Conservation (phyloP, 495 filamentous ascomycete genomes). For the Podospora tetraspora region DNA sequence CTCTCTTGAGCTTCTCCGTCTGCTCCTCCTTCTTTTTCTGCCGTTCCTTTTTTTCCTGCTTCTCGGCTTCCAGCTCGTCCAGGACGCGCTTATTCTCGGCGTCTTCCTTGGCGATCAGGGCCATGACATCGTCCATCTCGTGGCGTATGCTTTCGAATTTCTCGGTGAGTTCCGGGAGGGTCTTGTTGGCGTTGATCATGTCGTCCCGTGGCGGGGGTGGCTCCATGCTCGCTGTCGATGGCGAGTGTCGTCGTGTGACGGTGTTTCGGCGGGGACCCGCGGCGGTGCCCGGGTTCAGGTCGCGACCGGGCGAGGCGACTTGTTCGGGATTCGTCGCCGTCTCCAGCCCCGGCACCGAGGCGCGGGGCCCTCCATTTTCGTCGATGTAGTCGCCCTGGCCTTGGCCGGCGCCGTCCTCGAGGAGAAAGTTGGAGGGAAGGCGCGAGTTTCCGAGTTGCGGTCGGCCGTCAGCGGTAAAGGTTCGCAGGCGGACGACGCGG, state of each 20-base stretch:
- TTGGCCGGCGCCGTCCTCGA: conserved; percentile 41
- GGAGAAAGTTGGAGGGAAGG: conserved; percentile 48
- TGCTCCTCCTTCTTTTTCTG: conserved; percentile 82
- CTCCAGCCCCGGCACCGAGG: conserved; percentile 46
- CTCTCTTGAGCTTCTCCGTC: conserved; percentile 72
- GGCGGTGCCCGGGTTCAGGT: conserved; percentile 51
- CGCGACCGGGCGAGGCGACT: conserved; percentile 54
- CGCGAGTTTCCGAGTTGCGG: conserved; percentile 52
- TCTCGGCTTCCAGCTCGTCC: conserved; percentile 65
- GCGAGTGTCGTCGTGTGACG: conserved; percentile 69
- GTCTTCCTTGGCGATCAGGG: conserved; percentile 56
- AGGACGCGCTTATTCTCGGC: conserved; percentile 61
- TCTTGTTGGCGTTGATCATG: conserved; percentile 37
- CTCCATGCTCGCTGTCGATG: conserved; percentile 59
- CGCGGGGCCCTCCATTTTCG: conserved; percentile 35
- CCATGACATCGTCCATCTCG: conserved; percentile 58
- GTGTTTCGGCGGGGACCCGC: conserved; percentile 58
- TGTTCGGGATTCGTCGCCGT: conserved; percentile 49
- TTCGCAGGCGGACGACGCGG: conserved; percentile 73
- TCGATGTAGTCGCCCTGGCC: conserved; percentile 34
- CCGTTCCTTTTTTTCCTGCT: conserved; percentile 66
- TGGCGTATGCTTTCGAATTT: conserved; percentile 64
- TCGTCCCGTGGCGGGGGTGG: conserved; percentile 44
- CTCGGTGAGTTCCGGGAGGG: conserved; percentile 56
- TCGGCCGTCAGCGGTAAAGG: conserved; percentile 48